Base-by-base conservation (phyloP, 1,284 basidiomycete species). In the Fomes fomentarius region DNA sequence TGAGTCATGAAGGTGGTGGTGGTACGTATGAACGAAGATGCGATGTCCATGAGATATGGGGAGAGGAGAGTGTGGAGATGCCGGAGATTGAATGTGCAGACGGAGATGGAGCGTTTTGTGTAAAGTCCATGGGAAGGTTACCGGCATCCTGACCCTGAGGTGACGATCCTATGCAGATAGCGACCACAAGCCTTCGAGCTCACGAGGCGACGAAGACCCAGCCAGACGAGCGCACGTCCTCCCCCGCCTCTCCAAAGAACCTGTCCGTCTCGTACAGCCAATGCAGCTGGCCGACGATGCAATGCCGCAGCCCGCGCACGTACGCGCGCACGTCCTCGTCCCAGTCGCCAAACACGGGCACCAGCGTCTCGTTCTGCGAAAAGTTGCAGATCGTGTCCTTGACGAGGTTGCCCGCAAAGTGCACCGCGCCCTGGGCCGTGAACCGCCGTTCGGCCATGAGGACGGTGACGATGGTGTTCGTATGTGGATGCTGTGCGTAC, bases 231-330 rank as follows among this genome's bases (percentile, higher is more conserved):
- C 81, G 73, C 17, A 85, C 79, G 61, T 87, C 81, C 42, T 76
- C 77, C 0, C 81, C 82, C 52, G 77, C 79, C 33, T 74, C 74
- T 37, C 81, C 82, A 52, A 87, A 78, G 62, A 79, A 85, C 44
- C 82, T 61, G 51, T 82, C 75, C 3, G 77, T 82, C 66, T 85
- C 82, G 59, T 85, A 87, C 19, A 76, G 54, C 84, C 84, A 86
- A 56, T 86, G 78, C 15, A 82, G 63, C 15, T 70, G 72, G 1
- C 83, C 84, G 4, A 76, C 72, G 43, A 85, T 72, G 56, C 75
- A 81, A 50, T 83, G 77, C 42, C 76, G 76, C 43, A 85, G 65
- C 14, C 74, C 76, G n/a, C 71, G 76, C 26, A 80, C 64, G 58
- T 79, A 80, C 11, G 71, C 67, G 22, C 67, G 65, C 15, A 75